phyloP scores from a whole-genome alignment of 2,329 filamentous ascomycete genomes.

The Blastomyces silverae region DNA sequence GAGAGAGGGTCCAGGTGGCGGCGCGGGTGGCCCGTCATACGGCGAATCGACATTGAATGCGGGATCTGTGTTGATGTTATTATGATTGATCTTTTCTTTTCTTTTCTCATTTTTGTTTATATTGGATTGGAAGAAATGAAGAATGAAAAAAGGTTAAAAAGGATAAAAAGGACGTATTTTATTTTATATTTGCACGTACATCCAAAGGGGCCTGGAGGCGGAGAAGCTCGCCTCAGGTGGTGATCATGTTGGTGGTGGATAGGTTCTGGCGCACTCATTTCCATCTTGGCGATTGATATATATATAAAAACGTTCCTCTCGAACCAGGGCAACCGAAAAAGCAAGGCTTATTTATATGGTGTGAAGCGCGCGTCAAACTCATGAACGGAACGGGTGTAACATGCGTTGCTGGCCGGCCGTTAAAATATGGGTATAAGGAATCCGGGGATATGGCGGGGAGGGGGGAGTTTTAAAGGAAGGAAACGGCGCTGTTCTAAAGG shows the following conservation, averaged over 20 bases:
- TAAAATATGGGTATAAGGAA: not conserved
- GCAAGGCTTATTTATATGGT: not conserved
- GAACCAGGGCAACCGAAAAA: conserved; percentile 1
- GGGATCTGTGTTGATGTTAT: conserved; percentile 27
- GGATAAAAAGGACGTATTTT: not conserved
- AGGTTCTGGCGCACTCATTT: conserved; percentile 30
- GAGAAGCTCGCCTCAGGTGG: conserved; percentile 45
- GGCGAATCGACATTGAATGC: conserved; percentile 34
- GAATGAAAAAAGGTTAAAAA: not conserved
- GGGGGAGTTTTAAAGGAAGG: not conserved
- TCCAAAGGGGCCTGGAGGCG: conserved; percentile 57
- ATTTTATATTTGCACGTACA: conserved; percentile 46
- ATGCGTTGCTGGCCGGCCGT: not conserved
- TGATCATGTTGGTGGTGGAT: conserved; percentile 28
- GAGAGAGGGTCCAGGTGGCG: conserved; percentile 58
- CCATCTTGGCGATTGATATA: conserved; percentile 26
- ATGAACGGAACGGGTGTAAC: conserved; percentile 8
- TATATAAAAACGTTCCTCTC: not conserved
- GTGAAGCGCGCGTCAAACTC: conserved; percentile 4
- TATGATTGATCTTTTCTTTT: not conserved
- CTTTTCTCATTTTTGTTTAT: too few relatives aligned
- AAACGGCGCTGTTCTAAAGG: not conserved
- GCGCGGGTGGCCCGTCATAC: conserved; percentile 51
- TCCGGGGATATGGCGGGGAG: conserved; percentile 10
- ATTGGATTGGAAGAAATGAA: not conserved